Conservation (phyloP, 768 basidiomycete genomes). For the Lactifluus pinguis region DNA sequence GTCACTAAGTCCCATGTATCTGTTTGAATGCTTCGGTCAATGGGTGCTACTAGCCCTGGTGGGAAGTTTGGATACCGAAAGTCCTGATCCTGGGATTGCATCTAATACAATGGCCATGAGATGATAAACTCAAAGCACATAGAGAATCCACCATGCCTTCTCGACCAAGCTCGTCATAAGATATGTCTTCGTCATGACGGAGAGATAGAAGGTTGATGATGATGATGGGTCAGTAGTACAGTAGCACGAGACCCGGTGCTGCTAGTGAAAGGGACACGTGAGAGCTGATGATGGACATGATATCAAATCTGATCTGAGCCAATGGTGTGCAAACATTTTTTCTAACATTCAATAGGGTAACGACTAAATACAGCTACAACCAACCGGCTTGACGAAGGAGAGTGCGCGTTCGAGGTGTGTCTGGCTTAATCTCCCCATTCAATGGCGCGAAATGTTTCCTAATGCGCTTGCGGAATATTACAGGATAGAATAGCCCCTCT, state of each 20-base stretch:
- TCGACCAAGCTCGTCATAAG: conserved; percentile 79
- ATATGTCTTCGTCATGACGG: conserved; percentile 75
- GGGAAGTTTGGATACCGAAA: conserved; percentile 49
- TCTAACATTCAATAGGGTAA: too few relatives aligned
- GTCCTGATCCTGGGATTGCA: conserved; percentile 88
- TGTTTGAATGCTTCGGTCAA: conserved; percentile 26
- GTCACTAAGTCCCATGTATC: conserved; percentile 97
- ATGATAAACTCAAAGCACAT: not conserved
- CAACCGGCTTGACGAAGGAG: conserved; percentile 15
- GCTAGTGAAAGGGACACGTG: too few relatives aligned
- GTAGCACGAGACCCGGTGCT: too few relatives aligned
- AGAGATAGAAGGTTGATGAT: not conserved
- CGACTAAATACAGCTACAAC: conserved; percentile 2
- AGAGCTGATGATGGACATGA: not conserved
- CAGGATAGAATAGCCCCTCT: conserved; percentile 16
- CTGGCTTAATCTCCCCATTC: conserved; percentile 26
- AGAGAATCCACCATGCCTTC: conserved; percentile 39
- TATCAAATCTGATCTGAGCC: not conserved
- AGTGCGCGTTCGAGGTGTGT: conserved; percentile 22
- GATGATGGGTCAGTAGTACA: too few relatives aligned
- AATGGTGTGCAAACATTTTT: not conserved
- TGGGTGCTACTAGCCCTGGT: conserved; percentile 3
- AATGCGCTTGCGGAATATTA: conserved; percentile 14
- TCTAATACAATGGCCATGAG: conserved; percentile 35
- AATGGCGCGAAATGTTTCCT: conserved; percentile 22